Evolutionary conservation across 2,329 filamentous ascomycete species (phyloP).

Genomic region (Hypoxylon sp.): DNA sequence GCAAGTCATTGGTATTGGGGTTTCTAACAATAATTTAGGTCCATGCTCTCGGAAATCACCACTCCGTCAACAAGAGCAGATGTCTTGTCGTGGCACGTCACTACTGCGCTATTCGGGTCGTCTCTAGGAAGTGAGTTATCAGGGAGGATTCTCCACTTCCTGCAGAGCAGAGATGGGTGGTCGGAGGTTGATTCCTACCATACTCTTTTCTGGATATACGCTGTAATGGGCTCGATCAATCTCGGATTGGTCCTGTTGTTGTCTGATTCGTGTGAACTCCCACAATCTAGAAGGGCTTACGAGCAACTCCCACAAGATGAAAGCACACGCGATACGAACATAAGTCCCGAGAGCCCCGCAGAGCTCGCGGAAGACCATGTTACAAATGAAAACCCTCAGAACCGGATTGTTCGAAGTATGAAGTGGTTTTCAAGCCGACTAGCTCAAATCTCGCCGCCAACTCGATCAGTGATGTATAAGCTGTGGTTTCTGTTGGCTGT

Average conservation of each 20-base stretch:
- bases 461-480: conserved; percentile 71
- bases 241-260: conserved; percentile 61
- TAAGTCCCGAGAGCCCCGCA: neutral
- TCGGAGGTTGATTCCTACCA: conserved; percentile 66
- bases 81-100: conserved; percentile 77
- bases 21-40: conserved; percentile 49
- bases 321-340: conserved; percentile 5
- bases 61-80: conserved; percentile 67
- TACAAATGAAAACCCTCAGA: conserved; percentile 25
- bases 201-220: conserved; percentile 69
- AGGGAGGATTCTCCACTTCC: conserved; percentile 64
- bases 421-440: conserved; percentile 56
- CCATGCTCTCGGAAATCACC: conserved; percentile 72
- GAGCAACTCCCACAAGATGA: conserved; percentile 43
- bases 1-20: neutral
- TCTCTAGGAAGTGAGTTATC: conserved; percentile 66
- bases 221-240: conserved; percentile 67
- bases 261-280: conserved; percentile 65
- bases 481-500: conserved; percentile 74
- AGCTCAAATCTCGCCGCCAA: conserved; percentile 68
- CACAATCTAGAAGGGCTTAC: conserved; percentile 45
- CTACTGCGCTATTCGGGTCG: conserved; percentile 67
- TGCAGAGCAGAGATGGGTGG: conserved; percentile 63
- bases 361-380: conserved; percentile 23
- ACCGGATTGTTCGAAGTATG: conserved; percentile 35